phyloP scores from a whole-genome alignment of 2,329 filamentous ascomycete genomes.

The Paraphoma chrysanthemicola region DNA sequence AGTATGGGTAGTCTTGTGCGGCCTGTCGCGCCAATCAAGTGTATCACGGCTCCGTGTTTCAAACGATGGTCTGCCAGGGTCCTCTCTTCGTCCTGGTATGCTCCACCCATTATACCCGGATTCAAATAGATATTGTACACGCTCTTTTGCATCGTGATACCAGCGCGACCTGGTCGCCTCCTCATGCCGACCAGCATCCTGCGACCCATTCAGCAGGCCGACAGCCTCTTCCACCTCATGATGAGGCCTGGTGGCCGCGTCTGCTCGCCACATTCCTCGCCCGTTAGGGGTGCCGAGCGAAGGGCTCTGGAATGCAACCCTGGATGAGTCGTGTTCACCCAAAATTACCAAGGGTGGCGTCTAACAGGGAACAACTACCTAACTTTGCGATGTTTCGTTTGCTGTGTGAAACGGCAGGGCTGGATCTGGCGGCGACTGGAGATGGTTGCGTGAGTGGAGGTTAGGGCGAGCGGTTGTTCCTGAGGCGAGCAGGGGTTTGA shows the following conservation, averaged over 20 bases:
- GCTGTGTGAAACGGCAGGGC: conserved; percentile 43
- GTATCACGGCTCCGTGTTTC: conserved; percentile 45
- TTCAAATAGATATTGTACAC: conserved; percentile 41
- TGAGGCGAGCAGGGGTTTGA: conserved; percentile 22
- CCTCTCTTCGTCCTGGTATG: conserved; percentile 36
- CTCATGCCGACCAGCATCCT: conserved; percentile 20
- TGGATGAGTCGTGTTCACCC: conserved; percentile 29
- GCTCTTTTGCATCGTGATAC: conserved; percentile 24
- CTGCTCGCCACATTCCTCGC: conserved; percentile 29
- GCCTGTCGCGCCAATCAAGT: conserved; percentile 36
- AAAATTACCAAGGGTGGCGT: conserved; percentile 28
- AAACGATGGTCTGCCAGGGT: conserved; percentile 38
- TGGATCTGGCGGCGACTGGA: not conserved
- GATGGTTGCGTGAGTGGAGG: too few species aligned
- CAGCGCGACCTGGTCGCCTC: conserved; percentile 28
- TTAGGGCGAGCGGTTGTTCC: conserved; percentile 34
- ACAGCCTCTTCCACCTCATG: conserved; percentile 36
- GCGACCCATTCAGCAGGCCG: conserved; percentile 27
- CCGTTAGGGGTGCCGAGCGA: conserved; percentile 22
- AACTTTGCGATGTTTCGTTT: conserved; percentile 24
- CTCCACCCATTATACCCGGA: conserved; percentile 26
- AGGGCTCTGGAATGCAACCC: conserved; percentile 38
- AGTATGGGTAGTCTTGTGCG: conserved; percentile 11
- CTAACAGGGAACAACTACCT: conserved; percentile 32
- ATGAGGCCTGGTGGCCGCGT: conserved; percentile 29